Evolutionary conservation across 495 filamentous ascomycete species (phyloP), one percentile per base, ranked within the genome.

Genomic region (Neurospora africana): DNA sequence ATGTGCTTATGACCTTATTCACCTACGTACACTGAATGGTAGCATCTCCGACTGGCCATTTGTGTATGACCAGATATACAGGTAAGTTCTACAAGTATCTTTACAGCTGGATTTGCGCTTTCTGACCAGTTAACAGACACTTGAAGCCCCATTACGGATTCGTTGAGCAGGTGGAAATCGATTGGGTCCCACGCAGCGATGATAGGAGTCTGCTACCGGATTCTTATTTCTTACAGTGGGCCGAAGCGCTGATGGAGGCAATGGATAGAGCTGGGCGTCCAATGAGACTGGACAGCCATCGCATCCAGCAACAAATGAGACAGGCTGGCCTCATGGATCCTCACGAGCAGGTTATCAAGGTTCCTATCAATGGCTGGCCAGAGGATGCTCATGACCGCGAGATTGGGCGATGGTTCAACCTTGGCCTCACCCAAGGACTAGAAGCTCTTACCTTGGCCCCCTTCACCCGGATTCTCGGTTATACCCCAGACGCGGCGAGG

Each of bases 161-260:
- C 81, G 84, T 97, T 67, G 95, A 98, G 80, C 94, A 97, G 70
- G 89, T 97, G n/a, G 95, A 98, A 78, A 92, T 98, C 39, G 93
- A 98, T 79, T 89, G 91, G 68, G 82, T 86, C 33, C 93, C 92
- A n/a, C 91, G 89, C 35, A 92, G 89, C 72, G 92, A 95, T 71
- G 91, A 93, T 75, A 86, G 87, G 77, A 78, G 79, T 8, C 72
- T 89, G 76, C 80, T 87, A 47, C 72, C 76, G 71, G 82, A 84
- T 67, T 87, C 81, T 70, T 81, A 79, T 39, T 82, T 89, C 70
- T 80, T 75, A 73, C 81, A 87, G 73, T 97, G 94, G 94, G 91
- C 91, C 72, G 80, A 87, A 13, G 87, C 87, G 73, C 75, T 97
- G 33, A 82, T 89, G 67, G 85, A 90, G 70, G 91, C 92, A n/a